Evolutionary conservation across 202 grass and related monocot genomes (phyloP), one percentile per base, ranked within the genome.

Genomic region (Hordeum pubiflorum): DNA sequence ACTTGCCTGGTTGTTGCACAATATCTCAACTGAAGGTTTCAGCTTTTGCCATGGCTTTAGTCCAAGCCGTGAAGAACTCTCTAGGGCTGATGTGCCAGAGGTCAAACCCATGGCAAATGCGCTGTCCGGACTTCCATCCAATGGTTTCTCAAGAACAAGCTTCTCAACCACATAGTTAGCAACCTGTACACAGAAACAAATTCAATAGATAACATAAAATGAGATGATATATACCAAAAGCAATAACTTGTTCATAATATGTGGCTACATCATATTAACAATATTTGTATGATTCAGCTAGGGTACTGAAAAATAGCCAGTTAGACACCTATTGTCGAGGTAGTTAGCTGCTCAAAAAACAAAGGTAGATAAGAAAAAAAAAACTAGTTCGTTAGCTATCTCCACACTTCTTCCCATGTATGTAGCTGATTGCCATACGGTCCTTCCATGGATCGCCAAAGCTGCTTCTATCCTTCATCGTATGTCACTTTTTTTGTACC

Each of bases 101-200:
- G 73, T 74, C 74, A 88, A 82, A 82, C 88, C 92, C 83, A 95
- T 89, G 39, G 72, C 50, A 84, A 85, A 91, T 68, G 91, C 72
- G 54, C 59, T 79, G 46, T 91, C 87, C 87, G 92, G 76, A 62
- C 86, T 89, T 74, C 86, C 90, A 62, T 95, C 96, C 85, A 89
- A 81, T 57, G 84, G 90, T 88, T 91, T 95, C 23, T 95, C 96
- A 48, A 91, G 73, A 66, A 94, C 75, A 7, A 95, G 84, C 79
- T 98, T 98, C 87, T 98, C 92, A 68, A 93, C 81, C 41, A 98
- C 92, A 58, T 98, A 98, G 63, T 95, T 95, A 83, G 88, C 83
- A 74, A 98, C 92, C 96, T 98, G 85, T 52, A 82, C 23, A 80
- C 75, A 32, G 15, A 76, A 86, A 72, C 21, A 61, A 15, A 82